These are phyloP conservation scores for Lachancea lanzarotensis DNA, from an alignment of 805 yeast species.

Conservation along the genomic window DNA sequence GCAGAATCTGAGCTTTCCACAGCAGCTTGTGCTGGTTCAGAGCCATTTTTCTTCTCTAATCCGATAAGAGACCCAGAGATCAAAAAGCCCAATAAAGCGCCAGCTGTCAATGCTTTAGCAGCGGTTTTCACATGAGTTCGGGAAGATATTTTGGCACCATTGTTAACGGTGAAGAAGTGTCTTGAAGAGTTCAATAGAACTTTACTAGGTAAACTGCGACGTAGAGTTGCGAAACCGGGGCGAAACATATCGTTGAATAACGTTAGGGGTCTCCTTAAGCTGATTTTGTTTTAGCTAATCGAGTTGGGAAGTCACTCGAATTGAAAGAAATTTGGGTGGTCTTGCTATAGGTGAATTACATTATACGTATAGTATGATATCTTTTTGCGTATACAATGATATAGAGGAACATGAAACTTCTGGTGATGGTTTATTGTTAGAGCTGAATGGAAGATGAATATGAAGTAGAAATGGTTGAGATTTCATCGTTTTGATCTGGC, in stretches of 20 bases:
- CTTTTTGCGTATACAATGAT: too few species aligned
- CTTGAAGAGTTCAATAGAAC: neutral
- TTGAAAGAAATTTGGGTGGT: too few species aligned
- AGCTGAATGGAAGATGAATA: too few species aligned
- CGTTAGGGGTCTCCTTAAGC: neutral
- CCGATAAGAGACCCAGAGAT: conserved; percentile 1
- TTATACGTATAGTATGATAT: too few species aligned
- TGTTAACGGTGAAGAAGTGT: neutral
- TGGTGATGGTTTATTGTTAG: too few species aligned
- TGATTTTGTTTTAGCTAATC: too few species aligned
- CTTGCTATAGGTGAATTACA: too few species aligned
- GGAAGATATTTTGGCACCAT: neutral
- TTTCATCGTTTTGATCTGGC: too few species aligned
- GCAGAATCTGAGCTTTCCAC: conserved; percentile 3
- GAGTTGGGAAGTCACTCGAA: too few species aligned
- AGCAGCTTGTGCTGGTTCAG: neutral
- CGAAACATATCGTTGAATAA: neutral
- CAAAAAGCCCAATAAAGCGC: neutral
- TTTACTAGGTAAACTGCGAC: neutral
- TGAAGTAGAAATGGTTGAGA: too few species aligned
- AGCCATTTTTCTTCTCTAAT: neutral
- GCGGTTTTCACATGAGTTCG: conserved; percentile 1
- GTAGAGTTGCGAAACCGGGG: neutral
- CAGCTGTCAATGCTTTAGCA: conserved; percentile 1
- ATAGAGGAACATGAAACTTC: too few species aligned